Evolutionary conservation across 345 rosid genomes (phyloP), one percentile per base, ranked within the genome.

Genomic region (Lenwebbia sp.): DNA sequence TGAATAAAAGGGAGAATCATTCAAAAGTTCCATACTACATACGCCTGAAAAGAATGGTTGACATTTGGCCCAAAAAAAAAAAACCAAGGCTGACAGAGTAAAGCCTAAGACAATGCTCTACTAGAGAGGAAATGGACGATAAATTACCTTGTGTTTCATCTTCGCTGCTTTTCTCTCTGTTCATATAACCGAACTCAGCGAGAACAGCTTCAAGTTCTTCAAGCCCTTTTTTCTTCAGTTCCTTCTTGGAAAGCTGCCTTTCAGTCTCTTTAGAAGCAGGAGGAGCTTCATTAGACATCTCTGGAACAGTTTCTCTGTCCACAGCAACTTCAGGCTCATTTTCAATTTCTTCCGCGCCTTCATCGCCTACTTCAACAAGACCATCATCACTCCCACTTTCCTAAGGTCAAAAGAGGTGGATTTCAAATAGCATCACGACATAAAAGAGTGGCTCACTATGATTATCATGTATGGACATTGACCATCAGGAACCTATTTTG

Each of bases 121-220:
- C 33, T 11, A 50, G 47, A 76, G n/a, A 56, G n/a, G 17, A 60
- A 30, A 19, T 37, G 33, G 54, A 23, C 2, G n/a, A 58, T 37
- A 85, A 82, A 47, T 87, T 91, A 91, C 93, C 92, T 74, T n/a
- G 50, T 21, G 91, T 85, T 44, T 86, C 93, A 89, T 90, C 91
- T 83, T 88, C 86, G 75, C 78, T 89, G 83, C 84, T 83, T 28
- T 86, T 82, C 83, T 90, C 93, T 54, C 56, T 87, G 55, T 87
- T 83, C 44, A 87, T 6, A 30, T 53, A 83, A 84, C 92, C 94
- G 54, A 94, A 88, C 83, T 92, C 93, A 83, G 94, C 91, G 78
- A 94, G 92, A 76, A 94, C 90, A 28, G 94, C 96, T 55, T 92
- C 94, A 52, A 94, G 92, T 89, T 94, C 96, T 75, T 88, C 94